A percentile compares a stretch with the other conserved stretches of the same genome.
phyloP scores from a whole-genome alignment of 768 basidiomycete species.

The Hydnomerulius pinastri region DNA sequence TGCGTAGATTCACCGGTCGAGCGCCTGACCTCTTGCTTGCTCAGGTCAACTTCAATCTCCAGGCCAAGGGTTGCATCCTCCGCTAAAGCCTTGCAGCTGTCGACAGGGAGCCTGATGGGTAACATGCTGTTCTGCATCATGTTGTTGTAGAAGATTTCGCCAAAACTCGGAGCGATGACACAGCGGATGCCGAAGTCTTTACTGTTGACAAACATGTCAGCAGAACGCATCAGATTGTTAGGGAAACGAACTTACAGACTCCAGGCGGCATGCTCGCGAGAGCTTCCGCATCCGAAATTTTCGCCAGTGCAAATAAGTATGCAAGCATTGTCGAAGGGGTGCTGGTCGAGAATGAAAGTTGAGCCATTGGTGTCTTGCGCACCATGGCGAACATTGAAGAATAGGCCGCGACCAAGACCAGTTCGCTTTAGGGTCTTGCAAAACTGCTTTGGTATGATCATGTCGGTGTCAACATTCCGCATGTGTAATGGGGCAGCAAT shows the following conservation, averaged over 20 bases:
- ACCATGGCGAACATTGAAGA: slow-evolving; percentile 79
- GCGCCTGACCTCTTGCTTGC: slow-evolving; percentile 77
- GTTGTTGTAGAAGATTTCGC: slow-evolving; percentile 89
- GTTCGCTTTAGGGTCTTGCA: slow-evolving; percentile 90
- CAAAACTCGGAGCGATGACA: slow-evolving; percentile 86
- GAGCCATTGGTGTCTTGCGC: slow-evolving; percentile 77
- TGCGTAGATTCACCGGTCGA: slow-evolving; percentile 68
- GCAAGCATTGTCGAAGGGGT: slow-evolving; percentile 72
- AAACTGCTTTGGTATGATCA: slow-evolving; percentile 94
- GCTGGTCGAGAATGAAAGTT: slow-evolving; percentile 81
- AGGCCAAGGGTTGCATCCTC: slow-evolving; percentile 75
- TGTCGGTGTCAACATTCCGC: slow-evolving; percentile 89
- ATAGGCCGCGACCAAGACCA: slow-evolving; percentile 80
- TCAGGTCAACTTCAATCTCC: slow-evolving; percentile 83
- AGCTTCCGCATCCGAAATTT: slow-evolving; percentile 92
- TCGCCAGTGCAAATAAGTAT: slow-evolving; percentile 83
- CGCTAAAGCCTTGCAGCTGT: slow-evolving; percentile 67
- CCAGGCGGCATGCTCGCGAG: slow-evolving; percentile 91
- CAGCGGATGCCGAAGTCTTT: slow-evolving; percentile 91
- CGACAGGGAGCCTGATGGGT: slow-evolving; percentile 67
- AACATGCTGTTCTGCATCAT: slow-evolving; percentile 95
- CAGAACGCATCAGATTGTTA: not conserved
- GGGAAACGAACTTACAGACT: slow-evolving; percentile 57
- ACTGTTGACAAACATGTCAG: slow-evolving; percentile 33
- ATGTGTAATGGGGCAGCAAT: slow-evolving; percentile 80